phyloP scores from a whole-genome alignment of 2,329 filamentous ascomycete species.

The Byssoonygena ceratinophila region DNA sequence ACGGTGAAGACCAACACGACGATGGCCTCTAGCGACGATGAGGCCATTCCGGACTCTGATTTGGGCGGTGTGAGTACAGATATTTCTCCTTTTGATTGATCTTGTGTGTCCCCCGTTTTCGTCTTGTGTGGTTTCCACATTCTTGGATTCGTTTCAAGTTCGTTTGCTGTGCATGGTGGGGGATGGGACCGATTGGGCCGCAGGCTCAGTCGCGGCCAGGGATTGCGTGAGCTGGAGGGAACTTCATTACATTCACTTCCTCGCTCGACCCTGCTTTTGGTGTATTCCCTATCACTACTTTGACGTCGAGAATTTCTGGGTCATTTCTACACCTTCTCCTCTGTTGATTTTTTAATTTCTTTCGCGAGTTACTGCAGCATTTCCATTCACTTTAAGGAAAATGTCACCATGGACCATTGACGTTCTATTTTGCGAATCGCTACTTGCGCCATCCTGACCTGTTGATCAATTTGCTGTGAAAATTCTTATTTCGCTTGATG shows the following conservation, averaged over 20 bases:
- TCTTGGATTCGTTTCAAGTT: background rate
- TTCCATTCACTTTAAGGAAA: no score
- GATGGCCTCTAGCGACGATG: conserved; percentile 16
- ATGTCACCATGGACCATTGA: background rate
- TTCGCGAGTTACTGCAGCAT: no score
- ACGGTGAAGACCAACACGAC: conserved; percentile 20
- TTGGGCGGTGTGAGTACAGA: conserved; percentile 32
- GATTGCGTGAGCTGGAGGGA: no score
- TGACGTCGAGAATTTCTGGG: background rate
- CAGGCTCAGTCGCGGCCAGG: background rate
- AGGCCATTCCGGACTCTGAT: conserved; percentile 32
- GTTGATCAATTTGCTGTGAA: background rate
- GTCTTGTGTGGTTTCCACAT: background rate
- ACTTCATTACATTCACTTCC: background rate
- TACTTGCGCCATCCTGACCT: background rate
- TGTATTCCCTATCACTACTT: background rate
- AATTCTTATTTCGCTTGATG: background rate
- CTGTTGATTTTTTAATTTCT: background rate
- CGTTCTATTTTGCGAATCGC: conserved; percentile 1
- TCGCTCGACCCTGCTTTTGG: background rate
- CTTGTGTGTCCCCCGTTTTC: background rate
- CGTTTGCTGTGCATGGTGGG: conserved; percentile 6
- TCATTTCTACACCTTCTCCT: background rate
- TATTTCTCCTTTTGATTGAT: background rate
- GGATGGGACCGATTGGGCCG: conserved; percentile 8